Base-by-base conservation (phyloP, 371 early-diverging fungal genomes). In the Capillidium rhysosporum region DNA sequence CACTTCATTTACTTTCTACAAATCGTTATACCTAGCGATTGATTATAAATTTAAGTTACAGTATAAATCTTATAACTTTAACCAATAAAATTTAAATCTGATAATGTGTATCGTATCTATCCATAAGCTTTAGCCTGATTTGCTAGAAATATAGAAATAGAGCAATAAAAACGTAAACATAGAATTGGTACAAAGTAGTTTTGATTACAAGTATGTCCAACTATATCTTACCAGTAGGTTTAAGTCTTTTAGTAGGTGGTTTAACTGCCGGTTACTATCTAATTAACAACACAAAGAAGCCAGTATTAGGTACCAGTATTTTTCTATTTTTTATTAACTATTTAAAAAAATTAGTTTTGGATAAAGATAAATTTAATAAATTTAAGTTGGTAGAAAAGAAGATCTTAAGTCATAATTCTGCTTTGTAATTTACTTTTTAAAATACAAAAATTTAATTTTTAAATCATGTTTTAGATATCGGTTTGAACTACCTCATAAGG, bases 331-430 rank as follows among this genome's bases (percentile, higher is more conserved):
- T 45, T 45, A 23, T 23, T 23, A 23, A 16, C 31, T 29, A 31
- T 43, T 66, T 59, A 25, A 60, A 73, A 21, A n/a, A n/a, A n/a
- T n/a, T n/a, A n/a, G 77, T 71, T 5, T 66, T 88, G 62, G 75
- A 79, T 59, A 69, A 80, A 53, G 74, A 78, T 55, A 77, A 78
- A 31, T 92, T 79, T 69, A 84, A 80, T 66, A 68, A 77, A 61
- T 89, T 90, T 63, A 77, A 76, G 60, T 73, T 92, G 28, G 66
- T 73, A 43, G 76, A 82, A 58, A 89, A 88, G 69, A 71, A 70
- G 49, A 69, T 71, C 45, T 67, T 89, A 59, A 77, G 78, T 41
- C 82, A 75, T 61, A 89, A 92, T 70, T 85, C 89, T 7, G 89
- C 89, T 46, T 69, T 84, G 80, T 86, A 80, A 65, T 59, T 0